phyloP scores from a whole-genome alignment of 1,139 yeast species.

The Geotrichum restrictum region DNA sequence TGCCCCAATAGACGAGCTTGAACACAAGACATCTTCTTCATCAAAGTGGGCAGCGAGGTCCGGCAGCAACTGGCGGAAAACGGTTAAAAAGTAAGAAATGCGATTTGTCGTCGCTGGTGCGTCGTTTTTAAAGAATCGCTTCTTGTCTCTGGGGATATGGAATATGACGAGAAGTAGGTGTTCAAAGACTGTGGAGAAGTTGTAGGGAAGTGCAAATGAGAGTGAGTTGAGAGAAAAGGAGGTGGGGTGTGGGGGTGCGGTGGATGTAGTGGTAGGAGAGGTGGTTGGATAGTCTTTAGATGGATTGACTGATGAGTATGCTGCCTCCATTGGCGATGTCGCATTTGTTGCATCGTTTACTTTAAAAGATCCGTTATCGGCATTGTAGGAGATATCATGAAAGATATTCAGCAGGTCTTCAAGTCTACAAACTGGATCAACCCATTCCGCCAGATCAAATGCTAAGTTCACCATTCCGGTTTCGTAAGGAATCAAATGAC shows the following conservation, averaged over 20 bases:
- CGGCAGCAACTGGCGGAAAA: constrained; percentile 61
- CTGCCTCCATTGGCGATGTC: no score
- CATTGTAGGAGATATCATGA: background rate
- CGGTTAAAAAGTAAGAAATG: constrained; percentile 66
- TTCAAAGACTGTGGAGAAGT: constrained; percentile 64
- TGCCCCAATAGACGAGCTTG: constrained; percentile 44
- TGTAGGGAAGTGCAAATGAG: constrained; percentile 21
- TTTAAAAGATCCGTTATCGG: background rate
- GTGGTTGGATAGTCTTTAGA: no score
- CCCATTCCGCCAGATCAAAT: constrained; percentile 83
- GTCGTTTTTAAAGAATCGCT: background rate
- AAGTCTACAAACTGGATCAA: constrained; percentile 51
- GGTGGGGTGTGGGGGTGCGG: constrained; percentile 5
- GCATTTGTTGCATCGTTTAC: no score
- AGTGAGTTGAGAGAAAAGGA: constrained; percentile 7
- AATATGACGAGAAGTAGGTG: constrained; percentile 68
- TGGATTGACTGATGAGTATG: no score
- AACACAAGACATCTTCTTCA: constrained; percentile 67
- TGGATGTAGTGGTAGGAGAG: background rate
- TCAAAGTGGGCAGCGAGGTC: constrained; percentile 71
- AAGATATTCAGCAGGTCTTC: constrained; percentile 9
- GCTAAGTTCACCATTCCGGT: constrained; percentile 85
- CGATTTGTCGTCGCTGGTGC: constrained; percentile 49
- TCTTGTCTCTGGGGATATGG: constrained; percentile 55
- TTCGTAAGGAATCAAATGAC: constrained; percentile 70